These are phyloP conservation scores for Lipomyces chichibuensis DNA, from an alignment of 805 yeast species.

Conservation along the genomic window DNA sequence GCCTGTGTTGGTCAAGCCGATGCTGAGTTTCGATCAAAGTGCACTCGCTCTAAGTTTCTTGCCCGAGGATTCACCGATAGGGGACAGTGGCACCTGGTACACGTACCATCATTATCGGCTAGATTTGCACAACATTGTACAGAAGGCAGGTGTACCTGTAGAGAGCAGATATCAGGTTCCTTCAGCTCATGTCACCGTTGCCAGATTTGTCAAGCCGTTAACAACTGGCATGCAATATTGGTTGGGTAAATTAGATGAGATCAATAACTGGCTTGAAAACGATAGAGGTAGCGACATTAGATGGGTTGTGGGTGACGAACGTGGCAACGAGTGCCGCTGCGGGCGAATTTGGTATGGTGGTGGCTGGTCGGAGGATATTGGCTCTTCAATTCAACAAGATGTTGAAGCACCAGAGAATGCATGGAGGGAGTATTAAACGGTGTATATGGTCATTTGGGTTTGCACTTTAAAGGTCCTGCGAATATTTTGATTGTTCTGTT, in stretches of 20 bases:
- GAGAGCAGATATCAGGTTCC: constrained; percentile 36
- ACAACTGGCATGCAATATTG: constrained; percentile 19
- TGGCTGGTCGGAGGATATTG: constrained; percentile 25
- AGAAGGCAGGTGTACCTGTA: constrained; percentile 23
- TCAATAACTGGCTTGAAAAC: constrained; percentile 25
- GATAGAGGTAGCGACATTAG: constrained; percentile 6
- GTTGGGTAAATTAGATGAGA: constrained; percentile 26
- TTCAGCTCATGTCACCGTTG: constrained; percentile 37
- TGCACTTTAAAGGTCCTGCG: neutral
- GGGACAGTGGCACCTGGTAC: constrained; percentile 21
- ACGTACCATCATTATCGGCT: constrained; percentile 34
- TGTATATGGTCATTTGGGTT: neutral
- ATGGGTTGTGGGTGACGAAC: constrained; percentile 34
- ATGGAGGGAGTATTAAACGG: neutral
- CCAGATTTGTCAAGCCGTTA: constrained; percentile 32
- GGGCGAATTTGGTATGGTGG: constrained; percentile 39
- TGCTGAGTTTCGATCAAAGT: constrained; percentile 27
- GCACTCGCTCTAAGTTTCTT: constrained; percentile 33
- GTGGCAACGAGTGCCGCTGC: constrained; percentile 28
- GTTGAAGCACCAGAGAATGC: neutral
- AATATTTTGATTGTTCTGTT: neutral
- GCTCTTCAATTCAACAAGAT: neutral
- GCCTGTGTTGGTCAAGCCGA: constrained; percentile 29
- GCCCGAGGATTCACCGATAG: constrained; percentile 15
- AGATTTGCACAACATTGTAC: constrained; percentile 23